Percentiles rank a stretch among this genome's conserved stretches.
Conservation (phyloP, 2,329 filamentous ascomycete species). For the Proliferodiscus dingleyae region DNA sequence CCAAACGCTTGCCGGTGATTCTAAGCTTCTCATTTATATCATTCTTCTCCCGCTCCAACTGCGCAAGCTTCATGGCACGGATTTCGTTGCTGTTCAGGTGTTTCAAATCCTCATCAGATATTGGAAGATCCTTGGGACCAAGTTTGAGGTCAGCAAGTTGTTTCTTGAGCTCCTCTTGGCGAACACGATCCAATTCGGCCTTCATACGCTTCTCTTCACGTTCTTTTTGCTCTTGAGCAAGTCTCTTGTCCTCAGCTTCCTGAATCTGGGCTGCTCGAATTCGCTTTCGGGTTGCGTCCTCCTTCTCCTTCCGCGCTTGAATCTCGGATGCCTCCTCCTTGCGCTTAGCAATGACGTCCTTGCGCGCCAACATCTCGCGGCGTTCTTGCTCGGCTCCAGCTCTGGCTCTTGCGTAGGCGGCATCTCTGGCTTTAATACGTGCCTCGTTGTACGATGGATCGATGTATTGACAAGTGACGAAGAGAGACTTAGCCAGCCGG, state of each 20-base stretch:
- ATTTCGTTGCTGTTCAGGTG: slow-evolving; percentile 86
- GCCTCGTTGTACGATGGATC: slow-evolving; percentile 84
- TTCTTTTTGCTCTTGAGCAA: slow-evolving; percentile 88
- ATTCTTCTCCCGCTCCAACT: slow-evolving; percentile 97
- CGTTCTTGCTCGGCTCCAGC: slow-evolving; percentile 92
- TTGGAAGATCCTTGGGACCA: slow-evolving; percentile 67
- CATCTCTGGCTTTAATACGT: slow-evolving; percentile 72
- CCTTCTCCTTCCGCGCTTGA: slow-evolving; percentile 82
- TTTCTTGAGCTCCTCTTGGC: slow-evolving; percentile 90
- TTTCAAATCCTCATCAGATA: slow-evolving; percentile 77
- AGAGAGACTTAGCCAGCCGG: slow-evolving; percentile 84
- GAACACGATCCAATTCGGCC: slow-evolving; percentile 83
- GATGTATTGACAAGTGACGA: slow-evolving; percentile 92
- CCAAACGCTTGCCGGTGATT: slow-evolving; percentile 89
- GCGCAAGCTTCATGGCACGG: slow-evolving; percentile 89
- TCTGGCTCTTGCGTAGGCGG: slow-evolving; percentile 75
- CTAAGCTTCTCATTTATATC: slow-evolving; percentile 87
- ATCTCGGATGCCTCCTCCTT: slow-evolving; percentile 93
- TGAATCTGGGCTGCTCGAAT: slow-evolving; percentile 82
- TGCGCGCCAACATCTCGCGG: slow-evolving; percentile 74
- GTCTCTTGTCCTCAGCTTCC: slow-evolving; percentile 82
- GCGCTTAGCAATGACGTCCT: slow-evolving; percentile 90
- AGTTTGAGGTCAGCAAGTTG: slow-evolving; percentile 89
- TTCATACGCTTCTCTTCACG: slow-evolving; percentile 82
- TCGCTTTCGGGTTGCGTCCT: slow-evolving; percentile 84